Base-by-base conservation (phyloP, 495 filamentous ascomycete genomes). In the Filosporella fistucella region DNA sequence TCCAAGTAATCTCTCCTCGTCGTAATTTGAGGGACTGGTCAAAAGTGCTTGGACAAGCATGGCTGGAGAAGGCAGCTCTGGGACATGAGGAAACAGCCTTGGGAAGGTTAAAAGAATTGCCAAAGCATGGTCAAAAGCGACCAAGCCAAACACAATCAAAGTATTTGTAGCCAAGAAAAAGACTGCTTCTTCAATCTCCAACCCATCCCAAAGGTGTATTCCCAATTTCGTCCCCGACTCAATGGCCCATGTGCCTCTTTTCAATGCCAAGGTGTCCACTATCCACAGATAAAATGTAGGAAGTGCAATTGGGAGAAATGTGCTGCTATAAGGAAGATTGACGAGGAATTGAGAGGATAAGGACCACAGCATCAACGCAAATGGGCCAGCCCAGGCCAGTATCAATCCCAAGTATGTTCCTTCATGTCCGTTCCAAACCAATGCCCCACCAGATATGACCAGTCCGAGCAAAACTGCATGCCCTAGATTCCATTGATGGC, bases 231-330 rank as follows among this genome's bases (percentile, higher is more conserved):
- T 87, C 1, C 71, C 77, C 1, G 66, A 59, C 33, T 75, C 72
- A 41, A 86, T 87, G 2, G 74, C 69, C 83, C 83, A 87, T 2
- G 80, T 84, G 1, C 83, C 83, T 22, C 77, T 59, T 33, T 65
- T 64, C 23, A 87, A 54, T 7, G 80, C 78, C 10, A 82, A 43
- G 9, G 79, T 81, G 50, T 87, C 83, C 1, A 86, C 76, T 5
- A 78, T 51, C 80, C 83, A 86, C 2, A 87, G 66, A 47, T 84
- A 85, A 1, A 78, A n/a, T 0, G 83, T 86, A 2, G 83, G 80
- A 4, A 84, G 28, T 0, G 66, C 45, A 14, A 86, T 77, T 2
- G 83, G 81, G 11, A 74, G 17, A 8, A 73, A 21, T 13, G 78
- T 76, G 32, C 69, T 75, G 4, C 59, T 63, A 23, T 55, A 49